Percentiles rank a stretch among this genome's conserved stretches.
phyloP scores from a whole-genome alignment of 2,329 filamentous ascomycete species.

The Colletotrichum cuscutae region DNA sequence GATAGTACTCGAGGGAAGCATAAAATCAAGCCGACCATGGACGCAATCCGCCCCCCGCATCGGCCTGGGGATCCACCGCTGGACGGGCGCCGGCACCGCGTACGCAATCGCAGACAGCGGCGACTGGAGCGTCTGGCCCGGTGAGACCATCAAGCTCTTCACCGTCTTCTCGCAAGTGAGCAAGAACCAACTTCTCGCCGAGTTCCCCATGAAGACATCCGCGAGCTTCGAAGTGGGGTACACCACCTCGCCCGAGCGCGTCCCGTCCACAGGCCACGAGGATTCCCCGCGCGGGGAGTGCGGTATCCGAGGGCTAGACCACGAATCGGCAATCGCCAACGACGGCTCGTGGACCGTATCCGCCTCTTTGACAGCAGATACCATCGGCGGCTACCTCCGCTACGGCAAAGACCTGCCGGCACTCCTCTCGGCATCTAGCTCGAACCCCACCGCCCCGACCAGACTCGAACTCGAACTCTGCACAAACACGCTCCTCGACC shows the following conservation, averaged over 20 bases:
- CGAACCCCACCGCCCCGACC: constrained; percentile 35
- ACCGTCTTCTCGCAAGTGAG: constrained; percentile 45
- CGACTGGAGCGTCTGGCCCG: constrained; percentile 46
- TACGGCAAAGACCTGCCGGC: constrained; percentile 47
- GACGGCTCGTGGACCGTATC: constrained; percentile 53
- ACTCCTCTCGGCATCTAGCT: constrained; percentile 30
- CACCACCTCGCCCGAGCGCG: constrained; percentile 45
- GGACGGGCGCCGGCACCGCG: constrained; percentile 45
- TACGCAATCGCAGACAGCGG: constrained; percentile 55
- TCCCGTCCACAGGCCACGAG: constrained; percentile 42
- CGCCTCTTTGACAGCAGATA: constrained; percentile 43
- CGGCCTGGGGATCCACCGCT: constrained; percentile 47
- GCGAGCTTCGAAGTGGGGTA: constrained; percentile 56
- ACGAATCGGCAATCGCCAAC: constrained; percentile 40
- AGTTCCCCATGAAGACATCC: constrained; percentile 41
- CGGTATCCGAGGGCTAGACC: constrained; percentile 51
- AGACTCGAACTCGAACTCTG: constrained; percentile 56
- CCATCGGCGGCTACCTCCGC: constrained; percentile 48
- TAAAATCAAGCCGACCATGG: constrained; percentile 39
- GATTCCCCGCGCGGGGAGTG: constrained; percentile 45
- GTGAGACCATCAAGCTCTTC: constrained; percentile 46
- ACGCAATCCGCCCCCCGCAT: constrained; percentile 40
- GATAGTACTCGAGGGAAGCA: constrained; percentile 49
- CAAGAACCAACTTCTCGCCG: constrained; percentile 42
- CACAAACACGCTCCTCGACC: constrained; percentile 46